Evolutionary conservation across 108 stramenopile genomes (phyloP), one percentile per base, ranked within the genome.

Genomic region (Mayamaea pseudoterrestris): DNA sequence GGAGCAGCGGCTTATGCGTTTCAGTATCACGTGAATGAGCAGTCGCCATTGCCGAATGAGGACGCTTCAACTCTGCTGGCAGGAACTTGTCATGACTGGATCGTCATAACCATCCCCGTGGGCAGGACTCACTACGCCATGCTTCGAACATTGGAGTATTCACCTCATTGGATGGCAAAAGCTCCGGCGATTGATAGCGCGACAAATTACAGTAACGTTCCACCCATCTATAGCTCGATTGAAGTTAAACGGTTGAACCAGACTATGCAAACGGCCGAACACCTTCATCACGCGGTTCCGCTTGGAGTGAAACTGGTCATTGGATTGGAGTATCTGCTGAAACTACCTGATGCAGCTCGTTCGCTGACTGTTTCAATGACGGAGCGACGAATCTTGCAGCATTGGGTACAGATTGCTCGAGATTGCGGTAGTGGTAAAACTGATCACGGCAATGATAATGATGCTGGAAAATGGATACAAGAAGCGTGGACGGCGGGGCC

Each of bases 181-280:
- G n/a, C n/a, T n/a, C n/a, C n/a, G n/a, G 37, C 37, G 8, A 20
- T 39, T 3, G 37, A 39, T 8, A 18, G 18, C 18, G 37, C 16
- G 8, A n/a, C n/a, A n/a, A n/a, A n/a, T n/a, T n/a, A n/a, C n/a
- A n/a, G n/a, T n/a, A 14, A 39, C 5, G 37, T 39, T 39, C 37
- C 37, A 6, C n/a, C n/a, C n/a, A n/a, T n/a, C n/a, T 39, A 18
- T 39, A 14, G 37, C 3, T 18, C 37, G 3, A 14, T 20, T 8
- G 37, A 39, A 39, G n/a, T n/a, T n/a, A n/a, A n/a, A n/a, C n/a
- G n/a, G n/a, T 39, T 39, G 37, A 39, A 39, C 20, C 37, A 20
- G 18, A 14, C 20, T 3, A 34, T 39, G 37, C 37, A 20, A 8
- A 14, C 16, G 20, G 37, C 37, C 5, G 37, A 14, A 8, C 37